A percentile compares a stretch with the other conserved stretches of the same genome.
Evolutionary conservation across 2,329 filamentous ascomycete species (phyloP).

Genomic region (Phoma sp.): DNA sequence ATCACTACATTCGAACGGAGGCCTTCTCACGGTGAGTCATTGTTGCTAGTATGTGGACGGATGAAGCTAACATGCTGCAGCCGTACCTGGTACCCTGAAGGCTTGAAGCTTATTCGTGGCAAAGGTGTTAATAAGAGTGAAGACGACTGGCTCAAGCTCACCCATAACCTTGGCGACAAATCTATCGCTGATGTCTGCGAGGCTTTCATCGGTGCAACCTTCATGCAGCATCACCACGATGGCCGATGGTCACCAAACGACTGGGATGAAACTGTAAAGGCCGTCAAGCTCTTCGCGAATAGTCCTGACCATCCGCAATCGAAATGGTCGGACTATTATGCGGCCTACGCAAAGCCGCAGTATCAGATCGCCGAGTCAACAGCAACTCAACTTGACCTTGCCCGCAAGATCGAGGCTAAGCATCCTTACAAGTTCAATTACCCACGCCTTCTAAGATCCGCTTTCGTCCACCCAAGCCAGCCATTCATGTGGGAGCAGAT

Average conservation of each 20-base stretch:
- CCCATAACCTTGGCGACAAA: constrained; percentile 75
- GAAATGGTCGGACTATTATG: constrained; percentile 76
- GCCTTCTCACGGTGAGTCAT: constrained; percentile 75
- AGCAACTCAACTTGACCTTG: constrained; percentile 73
- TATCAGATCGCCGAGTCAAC: constrained; percentile 73
- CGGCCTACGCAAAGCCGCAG: constrained; percentile 69
- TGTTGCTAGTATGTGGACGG: no score
- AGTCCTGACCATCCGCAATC: constrained; percentile 73
- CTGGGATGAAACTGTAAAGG: constrained; percentile 68
- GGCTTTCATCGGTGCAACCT: constrained; percentile 87
- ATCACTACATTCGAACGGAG: constrained; percentile 82
- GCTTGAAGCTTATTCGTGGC: constrained; percentile 75
- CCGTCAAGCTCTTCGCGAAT: constrained; percentile 74
- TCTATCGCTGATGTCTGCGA: constrained; percentile 94
- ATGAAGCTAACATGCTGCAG: constrained; percentile 46
- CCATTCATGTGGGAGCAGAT: constrained; percentile 77
- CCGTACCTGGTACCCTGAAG: constrained; percentile 87
- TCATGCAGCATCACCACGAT: constrained; percentile 61
- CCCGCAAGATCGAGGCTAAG: constrained; percentile 66
- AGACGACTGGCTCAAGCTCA: constrained; percentile 63
- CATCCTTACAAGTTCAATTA: constrained; percentile 74
- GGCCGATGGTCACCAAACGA: constrained; percentile 53
- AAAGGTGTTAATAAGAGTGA: constrained; percentile 66
- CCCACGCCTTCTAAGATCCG: constrained; percentile 79
- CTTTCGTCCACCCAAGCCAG: constrained; percentile 88